Evolutionary conservation across 768 basidiomycete genomes (phyloP).

Genomic region (Clathrus columnatus): DNA sequence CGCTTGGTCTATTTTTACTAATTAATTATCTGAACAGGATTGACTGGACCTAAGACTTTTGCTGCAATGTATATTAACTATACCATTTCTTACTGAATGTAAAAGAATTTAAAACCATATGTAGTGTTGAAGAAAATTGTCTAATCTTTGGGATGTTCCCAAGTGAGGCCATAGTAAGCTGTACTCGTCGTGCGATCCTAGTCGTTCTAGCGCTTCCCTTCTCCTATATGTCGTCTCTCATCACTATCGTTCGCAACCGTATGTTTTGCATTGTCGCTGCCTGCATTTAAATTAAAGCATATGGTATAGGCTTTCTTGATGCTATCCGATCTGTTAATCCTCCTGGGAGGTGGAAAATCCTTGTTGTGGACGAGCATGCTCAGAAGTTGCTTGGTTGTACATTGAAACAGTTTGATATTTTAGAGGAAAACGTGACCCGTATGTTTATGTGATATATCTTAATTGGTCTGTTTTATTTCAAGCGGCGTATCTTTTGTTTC

Average conservation of each 20-base stretch:
- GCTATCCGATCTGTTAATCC: slow-evolving; percentile 83
- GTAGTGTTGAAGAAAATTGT: neutral
- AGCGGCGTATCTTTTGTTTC: slow-evolving; percentile 7
- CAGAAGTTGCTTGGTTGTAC: slow-evolving; percentile 77
- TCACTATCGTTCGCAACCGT: slow-evolving; percentile 39
- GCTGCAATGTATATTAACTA: too few relatives aligned
- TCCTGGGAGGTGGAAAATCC: slow-evolving; percentile 89
- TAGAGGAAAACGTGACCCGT: slow-evolving; percentile 96
- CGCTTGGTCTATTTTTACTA: neutral
- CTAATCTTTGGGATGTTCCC: neutral
- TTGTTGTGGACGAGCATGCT: slow-evolving; percentile 91
- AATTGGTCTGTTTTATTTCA: neutral
- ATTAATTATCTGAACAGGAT: slow-evolving; percentile 7
- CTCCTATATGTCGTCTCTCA: slow-evolving; percentile 35
- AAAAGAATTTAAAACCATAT: neutral
- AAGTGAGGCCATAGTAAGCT: neutral
- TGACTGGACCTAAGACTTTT: too few relatives aligned
- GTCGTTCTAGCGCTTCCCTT: neutral
- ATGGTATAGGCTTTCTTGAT: slow-evolving; percentile 68
- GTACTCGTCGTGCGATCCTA: neutral
- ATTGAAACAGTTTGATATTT: slow-evolving; percentile 86
- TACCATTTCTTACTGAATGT: too few relatives aligned
- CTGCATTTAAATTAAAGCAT: neutral
- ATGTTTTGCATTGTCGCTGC: slow-evolving; percentile 17
- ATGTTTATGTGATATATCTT: slow-evolving; percentile 27